Conservation (phyloP, 192 early-diverging fungal genomes). For the Kickxella alabastrina region DNA sequence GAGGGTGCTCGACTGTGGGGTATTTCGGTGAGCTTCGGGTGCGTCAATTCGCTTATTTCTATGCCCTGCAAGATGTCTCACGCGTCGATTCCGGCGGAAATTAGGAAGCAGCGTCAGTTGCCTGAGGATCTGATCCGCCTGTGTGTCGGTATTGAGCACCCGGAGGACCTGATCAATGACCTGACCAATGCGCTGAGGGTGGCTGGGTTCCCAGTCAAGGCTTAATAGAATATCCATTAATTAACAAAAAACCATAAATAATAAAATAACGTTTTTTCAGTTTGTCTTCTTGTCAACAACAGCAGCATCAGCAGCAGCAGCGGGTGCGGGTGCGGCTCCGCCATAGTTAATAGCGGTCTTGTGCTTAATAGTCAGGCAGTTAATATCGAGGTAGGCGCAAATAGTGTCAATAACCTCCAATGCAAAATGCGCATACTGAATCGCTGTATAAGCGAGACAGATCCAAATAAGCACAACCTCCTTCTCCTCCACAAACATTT, state of each 20-base stretch:
- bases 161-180: conserved; percentile 85
- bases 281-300: not conserved
- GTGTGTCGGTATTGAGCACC: conserved; percentile 95
- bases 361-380: conserved; percentile 76
- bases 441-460: conserved; percentile 55
- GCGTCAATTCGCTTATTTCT: conserved; percentile 95
- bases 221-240: conserved; percentile 4
- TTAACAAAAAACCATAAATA: not conserved
- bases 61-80: conserved; percentile 99
- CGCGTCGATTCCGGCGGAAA: conserved; percentile 87
- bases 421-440: conserved; percentile 68
- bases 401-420: conserved; percentile 67
- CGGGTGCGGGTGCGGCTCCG: too few species aligned
- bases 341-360: too few species aligned
- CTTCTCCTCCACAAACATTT: conserved; percentile 52
- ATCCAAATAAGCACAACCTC: conserved; percentile 56
- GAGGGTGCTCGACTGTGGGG: conserved; percentile 81
- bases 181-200: conserved; percentile 67
- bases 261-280: not conserved
- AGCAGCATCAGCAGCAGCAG: too few species aligned
- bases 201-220: conserved; percentile 53
- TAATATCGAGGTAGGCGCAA: conserved; percentile 73
- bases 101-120: conserved; percentile 79
- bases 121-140: conserved; percentile 97
- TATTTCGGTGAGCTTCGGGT: conserved; percentile 97